A percentile compares a stretch with the other conserved stretches of the same genome.
Evolutionary conservation across 2,329 filamentous ascomycete genomes (phyloP).

Genomic region (Chaetomiaceae sp.): DNA sequence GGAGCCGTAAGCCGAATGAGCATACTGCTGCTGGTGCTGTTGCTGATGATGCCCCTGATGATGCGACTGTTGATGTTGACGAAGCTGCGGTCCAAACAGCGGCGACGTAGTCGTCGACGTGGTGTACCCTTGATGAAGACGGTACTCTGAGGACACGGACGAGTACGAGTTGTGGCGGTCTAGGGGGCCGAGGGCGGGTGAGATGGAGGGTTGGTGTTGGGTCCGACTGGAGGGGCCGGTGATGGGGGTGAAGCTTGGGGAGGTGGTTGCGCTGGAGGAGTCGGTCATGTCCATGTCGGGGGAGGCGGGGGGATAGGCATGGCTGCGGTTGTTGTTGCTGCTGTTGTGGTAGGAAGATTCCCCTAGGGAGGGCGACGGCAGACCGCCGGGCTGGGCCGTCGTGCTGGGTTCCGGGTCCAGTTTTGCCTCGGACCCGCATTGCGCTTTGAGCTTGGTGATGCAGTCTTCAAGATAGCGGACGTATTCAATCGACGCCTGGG

Average conservation of each 20-base stretch:
- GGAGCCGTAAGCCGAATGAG: conserved; percentile 43
- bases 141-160: conserved; percentile 32
- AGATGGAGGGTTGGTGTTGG: conserved; percentile 48
- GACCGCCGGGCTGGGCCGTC: conserved; percentile 28
- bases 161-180: conserved; percentile 29
- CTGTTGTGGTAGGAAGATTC: conserved; percentile 27
- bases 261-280: conserved; percentile 40
- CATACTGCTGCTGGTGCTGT: conserved; percentile 32
- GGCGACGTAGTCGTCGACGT: conserved; percentile 41
- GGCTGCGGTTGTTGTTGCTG: not conserved
- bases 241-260: conserved; percentile 41
- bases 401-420: conserved; percentile 28
- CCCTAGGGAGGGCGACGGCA: conserved; percentile 29
- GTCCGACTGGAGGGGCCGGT: conserved; percentile 29
- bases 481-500: conserved; percentile 90
- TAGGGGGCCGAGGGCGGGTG: conserved; percentile 47
- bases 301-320: conserved; percentile 28
- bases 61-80: not conserved
- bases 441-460: conserved; percentile 70
- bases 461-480: conserved; percentile 91
- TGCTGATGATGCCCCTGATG: conserved; percentile 4
- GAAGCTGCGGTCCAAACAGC: conserved; percentile 50
- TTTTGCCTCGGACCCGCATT: conserved; percentile 30
- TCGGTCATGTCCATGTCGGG: conserved; percentile 58
- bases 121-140: conserved; percentile 30